Evolutionary conservation across 768 basidiomycete species (phyloP).

Genomic region (Mycena pura): DNA sequence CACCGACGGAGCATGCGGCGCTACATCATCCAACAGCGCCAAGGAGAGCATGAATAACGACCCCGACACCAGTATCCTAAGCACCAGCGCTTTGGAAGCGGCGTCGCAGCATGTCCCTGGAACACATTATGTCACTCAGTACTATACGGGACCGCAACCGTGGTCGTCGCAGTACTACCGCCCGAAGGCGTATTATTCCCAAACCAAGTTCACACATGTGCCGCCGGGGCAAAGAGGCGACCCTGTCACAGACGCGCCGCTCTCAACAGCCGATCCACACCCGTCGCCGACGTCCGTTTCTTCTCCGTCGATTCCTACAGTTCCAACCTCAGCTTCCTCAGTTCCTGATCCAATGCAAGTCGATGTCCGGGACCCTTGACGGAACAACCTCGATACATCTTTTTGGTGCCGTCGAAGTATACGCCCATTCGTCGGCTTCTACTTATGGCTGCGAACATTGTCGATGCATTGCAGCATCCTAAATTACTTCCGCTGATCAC

Average conservation of each 20-base stretch:
- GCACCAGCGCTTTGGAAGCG: neutral
- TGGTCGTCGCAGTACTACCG: constrained; percentile 20
- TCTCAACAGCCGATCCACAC: neutral
- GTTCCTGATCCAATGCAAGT: neutral
- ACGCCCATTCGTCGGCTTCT: too few species aligned
- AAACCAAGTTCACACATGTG: neutral
- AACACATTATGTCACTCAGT: constrained; percentile 5
- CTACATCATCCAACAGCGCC: neutral
- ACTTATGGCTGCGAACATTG: too few species aligned
- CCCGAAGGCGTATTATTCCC: constrained; percentile 3
- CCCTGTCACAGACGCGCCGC: neutral
- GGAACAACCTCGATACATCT: too few species aligned
- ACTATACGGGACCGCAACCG: constrained; percentile 3
- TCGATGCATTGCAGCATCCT: too few species aligned
- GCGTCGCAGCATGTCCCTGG: neutral
- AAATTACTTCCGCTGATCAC: too few species aligned
- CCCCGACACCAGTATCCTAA: neutral
- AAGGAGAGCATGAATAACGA: neutral
- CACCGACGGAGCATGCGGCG: neutral
- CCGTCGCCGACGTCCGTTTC: neutral
- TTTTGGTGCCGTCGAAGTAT: too few species aligned
- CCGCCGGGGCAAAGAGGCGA: neutral
- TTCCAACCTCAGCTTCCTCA: neutral
- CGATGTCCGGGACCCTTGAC: too few species aligned
- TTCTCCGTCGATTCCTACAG: neutral